Base-by-base conservation (phyloP, 441 rosid species). In the Melastoma candidum region DNA sequence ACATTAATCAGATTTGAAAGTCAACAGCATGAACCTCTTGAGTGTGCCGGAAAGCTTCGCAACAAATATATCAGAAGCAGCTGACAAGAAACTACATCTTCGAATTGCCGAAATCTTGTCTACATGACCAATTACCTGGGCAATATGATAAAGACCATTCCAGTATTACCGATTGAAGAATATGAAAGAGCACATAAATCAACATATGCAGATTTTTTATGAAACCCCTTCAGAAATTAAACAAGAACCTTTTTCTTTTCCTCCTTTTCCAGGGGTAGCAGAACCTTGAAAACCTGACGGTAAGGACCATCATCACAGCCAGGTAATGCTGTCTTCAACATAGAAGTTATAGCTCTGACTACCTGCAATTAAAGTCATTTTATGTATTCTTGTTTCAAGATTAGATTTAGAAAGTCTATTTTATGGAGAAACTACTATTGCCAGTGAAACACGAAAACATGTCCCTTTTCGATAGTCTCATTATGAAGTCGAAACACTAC, bases 41-140 rank as follows among this genome's bases (percentile, higher is more conserved):
- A 87, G 84, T 76, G 96, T 85, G 63, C 98, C 98, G 41, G 98
- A 92, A 72, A 87, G 73, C 78, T 92, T 92, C 63, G 98, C 95
- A 47, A 55, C 65, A 77, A 92, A 92, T 67, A 87, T 80, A 69
- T 87, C 96, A 55, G 47, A 46, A 39, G 98, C 96, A 46, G 85
- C 94, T 51, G 83, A 74, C 61, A 87, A 67, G 62, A 85, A 92
- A 75, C 87, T 82, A 74, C 87, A 79, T 68, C 84, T 83, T 68
- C 94, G 78, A 61, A 74, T 63, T 10, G 75, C 60, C 39, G 78
- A 76, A 55, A 92, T 77, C 78, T 92, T 87, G 49, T 92, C 96
- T 57, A 87, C 68, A 67, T 92, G 85, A 39, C 78, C 79, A 61
- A 85, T 74, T 58, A 87, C 77, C 98, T 92, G 85, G 29, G 48